A percentile compares a stretch with the other conserved stretches of the same genome.
phyloP scores from a whole-genome alignment of 1,284 basidiomycete species.

The Pseudomicrostroma phylloplanum region DNA sequence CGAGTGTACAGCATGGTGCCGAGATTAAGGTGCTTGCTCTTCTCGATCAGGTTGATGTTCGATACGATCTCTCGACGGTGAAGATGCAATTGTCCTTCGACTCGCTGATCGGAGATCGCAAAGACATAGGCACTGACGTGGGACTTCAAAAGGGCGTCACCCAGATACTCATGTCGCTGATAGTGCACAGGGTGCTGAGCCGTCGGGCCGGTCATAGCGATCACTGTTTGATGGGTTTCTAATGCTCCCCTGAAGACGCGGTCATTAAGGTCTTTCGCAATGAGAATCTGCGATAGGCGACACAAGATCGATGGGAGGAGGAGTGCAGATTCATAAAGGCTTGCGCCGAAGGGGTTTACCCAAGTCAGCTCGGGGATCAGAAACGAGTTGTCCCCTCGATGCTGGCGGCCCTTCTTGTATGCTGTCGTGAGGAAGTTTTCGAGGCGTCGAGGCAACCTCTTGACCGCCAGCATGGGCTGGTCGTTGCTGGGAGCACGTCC shows the following conservation, averaged over 20 bases:
- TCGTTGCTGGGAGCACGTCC: neutral
- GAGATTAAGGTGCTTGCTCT: constrained; percentile 18
- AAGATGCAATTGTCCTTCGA: constrained; percentile 27
- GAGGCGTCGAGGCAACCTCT: neutral
- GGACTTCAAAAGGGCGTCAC: constrained; percentile 33
- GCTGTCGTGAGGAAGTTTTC: neutral
- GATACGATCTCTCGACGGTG: constrained; percentile 25
- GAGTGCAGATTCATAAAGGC: constrained; percentile 8
- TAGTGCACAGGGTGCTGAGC: constrained; percentile 20
- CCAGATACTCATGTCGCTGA: constrained; percentile 31
- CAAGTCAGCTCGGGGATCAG: constrained; percentile 5
- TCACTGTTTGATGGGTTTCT: constrained; percentile 10
- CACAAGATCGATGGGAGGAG: constrained; percentile 30
- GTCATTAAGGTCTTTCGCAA: constrained; percentile 17
- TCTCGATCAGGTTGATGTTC: constrained; percentile 23
- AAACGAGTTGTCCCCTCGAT: too few relatives aligned
- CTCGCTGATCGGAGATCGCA: constrained; percentile 13
- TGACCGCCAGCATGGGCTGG: neutral
- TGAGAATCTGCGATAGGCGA: constrained; percentile 24
- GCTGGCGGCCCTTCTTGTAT: neutral
- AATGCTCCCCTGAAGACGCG: constrained; percentile 15
- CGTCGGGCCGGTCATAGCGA: constrained; percentile 22
- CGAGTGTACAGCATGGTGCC: constrained; percentile 10
- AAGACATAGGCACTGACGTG: constrained; percentile 28
- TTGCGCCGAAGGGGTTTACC: constrained; percentile 13